A percentile compares a stretch with the other conserved stretches of the same genome.
Evolutionary conservation across 2,329 filamentous ascomycete genomes (phyloP).

Genomic region (Orbilia ellipsospora): DNA sequence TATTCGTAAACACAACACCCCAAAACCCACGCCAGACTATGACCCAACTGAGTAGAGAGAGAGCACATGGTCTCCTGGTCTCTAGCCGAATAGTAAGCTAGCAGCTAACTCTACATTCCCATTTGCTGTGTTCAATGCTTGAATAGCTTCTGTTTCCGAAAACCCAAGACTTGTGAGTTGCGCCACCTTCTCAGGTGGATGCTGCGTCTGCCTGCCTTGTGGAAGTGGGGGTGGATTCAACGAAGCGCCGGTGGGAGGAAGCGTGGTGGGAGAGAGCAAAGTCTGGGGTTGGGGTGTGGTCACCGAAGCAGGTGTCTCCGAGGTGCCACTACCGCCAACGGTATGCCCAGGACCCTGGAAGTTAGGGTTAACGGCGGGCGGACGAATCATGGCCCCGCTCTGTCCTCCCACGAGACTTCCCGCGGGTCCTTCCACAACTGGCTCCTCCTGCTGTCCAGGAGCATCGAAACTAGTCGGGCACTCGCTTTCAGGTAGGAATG

Average conservation of each 20-base stretch:
- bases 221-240: slow-evolving; percentile 57
- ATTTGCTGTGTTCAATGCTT: slow-evolving; percentile 81
- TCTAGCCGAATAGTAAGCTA: slow-evolving; percentile 72
- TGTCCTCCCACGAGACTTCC: slow-evolving; percentile 88
- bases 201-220: slow-evolving; percentile 58
- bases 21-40: slow-evolving; percentile 22
- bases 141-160: slow-evolving; percentile 77
- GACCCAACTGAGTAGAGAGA: slow-evolving; percentile 11
- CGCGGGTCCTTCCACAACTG: slow-evolving; percentile 83
- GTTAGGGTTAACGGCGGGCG: slow-evolving; percentile 60
- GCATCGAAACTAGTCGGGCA: slow-evolving; percentile 84
- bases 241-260: slow-evolving; percentile 25
- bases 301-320: slow-evolving; percentile 58
- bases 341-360: slow-evolving; percentile 51
- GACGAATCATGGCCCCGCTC: slow-evolving; percentile 78
- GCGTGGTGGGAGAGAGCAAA: slow-evolving; percentile 44
- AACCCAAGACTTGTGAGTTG: slow-evolving; percentile 83
- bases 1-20: slow-evolving; percentile 43
- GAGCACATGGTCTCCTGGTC: slow-evolving; percentile 5
- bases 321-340: slow-evolving; percentile 33
- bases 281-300: slow-evolving; percentile 35
- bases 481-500: slow-evolving; percentile 90
- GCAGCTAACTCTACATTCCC: slow-evolving; percentile 92
- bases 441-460: slow-evolving; percentile 79
- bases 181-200: slow-evolving; percentile 74